phyloP scores from a whole-genome alignment of 208 protist genomes.

The Blechomonas ayalai region DNA sequence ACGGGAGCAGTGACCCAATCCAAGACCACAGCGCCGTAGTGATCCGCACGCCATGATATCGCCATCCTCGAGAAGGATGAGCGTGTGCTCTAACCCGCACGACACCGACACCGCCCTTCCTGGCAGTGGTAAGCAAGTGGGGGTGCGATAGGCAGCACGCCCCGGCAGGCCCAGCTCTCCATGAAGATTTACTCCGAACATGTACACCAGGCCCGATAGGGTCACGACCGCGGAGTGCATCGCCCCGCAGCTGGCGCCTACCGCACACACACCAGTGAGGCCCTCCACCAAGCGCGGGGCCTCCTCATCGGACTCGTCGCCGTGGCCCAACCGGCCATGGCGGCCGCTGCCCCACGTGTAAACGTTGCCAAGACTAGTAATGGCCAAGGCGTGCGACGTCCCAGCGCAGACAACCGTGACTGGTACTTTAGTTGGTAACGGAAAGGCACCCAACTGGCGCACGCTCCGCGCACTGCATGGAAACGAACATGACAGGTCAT shows the following conservation, averaged over 20 bases:
- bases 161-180: conserved; percentile 52
- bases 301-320: conserved; percentile 20
- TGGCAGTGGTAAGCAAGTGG: conserved; percentile 30
- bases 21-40: conserved; percentile 27
- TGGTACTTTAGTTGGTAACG: conserved; percentile 3
- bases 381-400: conserved; percentile 46
- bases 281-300: conserved; percentile 39
- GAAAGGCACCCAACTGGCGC: conserved; percentile 22
- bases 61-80: conserved; percentile 51
- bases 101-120: conserved; percentile 39
- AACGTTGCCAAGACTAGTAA: conserved; percentile 38
- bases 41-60: conserved; percentile 69
- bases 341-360: conserved; percentile 65
- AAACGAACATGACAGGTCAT: too few species aligned
- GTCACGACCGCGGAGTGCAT: conserved; percentile 58
- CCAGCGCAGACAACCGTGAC: conserved; percentile 31
- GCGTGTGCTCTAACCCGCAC: conserved; percentile 52
- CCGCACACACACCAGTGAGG: conserved; percentile 21
- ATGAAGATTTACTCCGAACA: conserved; percentile 59
- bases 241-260: conserved; percentile 52
- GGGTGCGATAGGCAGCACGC: conserved; percentile 7
- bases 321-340: conserved; percentile 61
- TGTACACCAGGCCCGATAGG: conserved; percentile 43
- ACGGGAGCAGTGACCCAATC: conserved; percentile 27
- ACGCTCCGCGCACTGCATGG: conserved; percentile 22